Evolutionary conservation across 768 basidiomycete species (phyloP).

Genomic region (Russula dissimulans): DNA sequence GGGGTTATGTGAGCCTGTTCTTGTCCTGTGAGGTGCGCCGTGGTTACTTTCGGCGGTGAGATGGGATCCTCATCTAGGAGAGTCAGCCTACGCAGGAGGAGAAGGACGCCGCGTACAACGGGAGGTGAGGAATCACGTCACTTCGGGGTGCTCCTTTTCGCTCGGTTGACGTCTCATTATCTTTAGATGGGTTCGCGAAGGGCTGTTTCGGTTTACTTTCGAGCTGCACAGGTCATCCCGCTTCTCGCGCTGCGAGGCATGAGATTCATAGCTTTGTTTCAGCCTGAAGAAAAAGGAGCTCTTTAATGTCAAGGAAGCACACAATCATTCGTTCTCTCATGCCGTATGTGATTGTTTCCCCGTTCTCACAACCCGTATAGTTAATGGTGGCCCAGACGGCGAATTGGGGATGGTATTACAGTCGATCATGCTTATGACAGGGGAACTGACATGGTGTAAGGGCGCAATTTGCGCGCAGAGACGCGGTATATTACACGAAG

Average conservation of each 20-base stretch:
- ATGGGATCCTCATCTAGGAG: background rate
- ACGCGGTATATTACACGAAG: conserved; percentile 55
- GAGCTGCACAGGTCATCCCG: conserved; percentile 57
- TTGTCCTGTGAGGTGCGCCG: conserved; percentile 67
- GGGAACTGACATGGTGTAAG: conserved; percentile 26
- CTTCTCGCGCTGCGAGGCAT: background rate
- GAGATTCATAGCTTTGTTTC: background rate
- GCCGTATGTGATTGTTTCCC: conserved; percentile 34
- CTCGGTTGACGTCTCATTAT: background rate
- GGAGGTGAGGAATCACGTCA: conserved; percentile 34
- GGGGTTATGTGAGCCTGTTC: conserved; percentile 64
- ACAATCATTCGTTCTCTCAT: conserved; percentile 73
- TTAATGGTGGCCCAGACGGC: conserved; percentile 42
- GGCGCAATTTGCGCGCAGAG: conserved; percentile 75
- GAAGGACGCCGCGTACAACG: conserved; percentile 52
- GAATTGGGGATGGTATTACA: conserved; percentile 75
- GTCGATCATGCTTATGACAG: background rate
- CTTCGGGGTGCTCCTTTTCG: background rate
- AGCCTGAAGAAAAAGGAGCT: conserved; percentile 41
- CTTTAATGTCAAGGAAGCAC: conserved; percentile 66
- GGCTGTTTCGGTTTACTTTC: conserved; percentile 78
- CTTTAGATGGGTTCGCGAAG: conserved; percentile 72
- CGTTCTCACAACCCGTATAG: no score
- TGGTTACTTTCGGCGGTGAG: background rate
- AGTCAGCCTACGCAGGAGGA: conserved; percentile 68